Conservation (phyloP, 345 rosid genomes). For the Pelargonium nanum region DNA sequence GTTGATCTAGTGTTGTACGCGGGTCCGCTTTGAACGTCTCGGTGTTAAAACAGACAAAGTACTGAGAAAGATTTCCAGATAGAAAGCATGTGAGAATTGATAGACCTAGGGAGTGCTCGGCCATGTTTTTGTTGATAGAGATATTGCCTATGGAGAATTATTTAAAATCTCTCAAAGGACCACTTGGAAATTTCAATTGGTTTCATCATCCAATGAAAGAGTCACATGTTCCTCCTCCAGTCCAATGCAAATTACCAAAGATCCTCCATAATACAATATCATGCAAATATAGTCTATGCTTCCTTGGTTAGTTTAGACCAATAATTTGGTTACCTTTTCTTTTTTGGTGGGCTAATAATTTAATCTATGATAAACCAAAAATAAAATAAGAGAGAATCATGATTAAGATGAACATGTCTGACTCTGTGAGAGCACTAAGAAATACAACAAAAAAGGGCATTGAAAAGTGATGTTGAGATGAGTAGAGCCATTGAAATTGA, state of each 20-base stretch:
- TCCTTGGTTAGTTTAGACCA: neutral
- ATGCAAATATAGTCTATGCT: neutral
- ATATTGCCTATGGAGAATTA: neutral
- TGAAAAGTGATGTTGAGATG: slow-evolving; percentile 39
- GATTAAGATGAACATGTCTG: slow-evolving; percentile 12
- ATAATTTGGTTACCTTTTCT: no score
- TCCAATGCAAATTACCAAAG: neutral
- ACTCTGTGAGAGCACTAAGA: slow-evolving; percentile 26
- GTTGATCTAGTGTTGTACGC: no score
- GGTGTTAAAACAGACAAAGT: no score
- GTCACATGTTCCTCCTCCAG: no score
- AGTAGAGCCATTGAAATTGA: slow-evolving; percentile 35
- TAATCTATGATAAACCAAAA: slow-evolving; percentile 5
- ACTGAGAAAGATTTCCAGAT: no score
- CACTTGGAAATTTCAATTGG: no score
- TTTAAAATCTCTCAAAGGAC: no score
- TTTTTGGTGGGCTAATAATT: slow-evolving; percentile 3
- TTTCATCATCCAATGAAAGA: no score
- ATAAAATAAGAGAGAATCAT: neutral
- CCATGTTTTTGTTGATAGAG: neutral
- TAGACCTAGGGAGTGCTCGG: no score
- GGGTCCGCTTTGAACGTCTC: no score
- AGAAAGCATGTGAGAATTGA: no score
- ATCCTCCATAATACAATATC: neutral
- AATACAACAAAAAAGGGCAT: slow-evolving; percentile 17